Conservation (phyloP, 768 basidiomycete species). For the Dioszegia hungarica region DNA sequence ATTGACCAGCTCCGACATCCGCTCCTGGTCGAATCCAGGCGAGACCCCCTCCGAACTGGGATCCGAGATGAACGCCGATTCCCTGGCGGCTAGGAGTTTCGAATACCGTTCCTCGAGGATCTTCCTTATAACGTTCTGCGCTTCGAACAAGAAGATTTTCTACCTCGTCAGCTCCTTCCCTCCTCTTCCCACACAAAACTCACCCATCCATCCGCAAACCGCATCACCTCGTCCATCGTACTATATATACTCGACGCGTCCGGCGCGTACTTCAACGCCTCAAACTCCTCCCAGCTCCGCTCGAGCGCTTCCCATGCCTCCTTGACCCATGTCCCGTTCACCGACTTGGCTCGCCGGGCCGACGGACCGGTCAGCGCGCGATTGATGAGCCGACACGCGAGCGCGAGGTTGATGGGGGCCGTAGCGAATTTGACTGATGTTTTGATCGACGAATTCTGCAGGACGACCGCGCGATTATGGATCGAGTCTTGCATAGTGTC, state of each 20-base stretch:
- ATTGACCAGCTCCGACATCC: background rate
- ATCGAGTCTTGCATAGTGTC: conserved; percentile 64
- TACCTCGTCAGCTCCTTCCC: conserved; percentile 11
- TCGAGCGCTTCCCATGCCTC: conserved; percentile 83
- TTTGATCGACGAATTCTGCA: conserved; percentile 16
- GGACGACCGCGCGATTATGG: conserved; percentile 53
- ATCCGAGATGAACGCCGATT: conserved; percentile 26
- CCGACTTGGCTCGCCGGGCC: conserved; percentile 59
- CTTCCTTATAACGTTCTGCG: conserved; percentile 82
- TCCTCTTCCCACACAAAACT: conserved; percentile 27
- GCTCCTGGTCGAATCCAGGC: background rate
- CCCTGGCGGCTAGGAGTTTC: conserved; percentile 11
- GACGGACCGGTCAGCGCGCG: conserved; percentile 70
- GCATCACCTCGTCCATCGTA: conserved; percentile 55
- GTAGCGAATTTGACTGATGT: conserved; percentile 51
- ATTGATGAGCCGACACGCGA: conserved; percentile 73
- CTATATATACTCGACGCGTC: conserved; percentile 49
- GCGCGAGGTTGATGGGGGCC: conserved; percentile 67
- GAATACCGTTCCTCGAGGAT: conserved; percentile 62
- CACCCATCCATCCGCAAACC: conserved; percentile 81
- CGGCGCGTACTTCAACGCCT: conserved; percentile 53
- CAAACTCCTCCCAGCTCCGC: conserved; percentile 77
- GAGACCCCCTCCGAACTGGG: background rate
- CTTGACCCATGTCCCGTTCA: conserved; percentile 64
- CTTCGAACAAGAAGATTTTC: conserved; percentile 82